phyloP scores from a whole-genome alignment of 2,329 filamentous ascomycete genomes.

The Metarhizium robertsii region DNA sequence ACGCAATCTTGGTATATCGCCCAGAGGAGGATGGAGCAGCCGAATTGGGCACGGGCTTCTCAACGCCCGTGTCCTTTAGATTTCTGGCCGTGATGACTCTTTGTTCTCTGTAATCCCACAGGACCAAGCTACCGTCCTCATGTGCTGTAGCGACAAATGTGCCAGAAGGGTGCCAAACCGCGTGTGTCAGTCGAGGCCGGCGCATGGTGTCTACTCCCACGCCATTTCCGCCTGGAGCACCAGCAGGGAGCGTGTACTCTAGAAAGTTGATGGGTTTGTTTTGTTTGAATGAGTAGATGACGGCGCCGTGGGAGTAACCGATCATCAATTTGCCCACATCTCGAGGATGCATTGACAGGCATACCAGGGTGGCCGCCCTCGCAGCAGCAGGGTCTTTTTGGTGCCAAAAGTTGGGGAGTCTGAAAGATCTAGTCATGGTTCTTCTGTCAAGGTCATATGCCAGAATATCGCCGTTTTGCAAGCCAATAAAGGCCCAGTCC shows the following conservation, averaged over 20 bases:
- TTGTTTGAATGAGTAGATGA: conserved; percentile 91
- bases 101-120: conserved; percentile 91
- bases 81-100: conserved; percentile 77
- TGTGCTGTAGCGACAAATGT: conserved; percentile 82
- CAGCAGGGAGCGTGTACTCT: conserved; percentile 70
- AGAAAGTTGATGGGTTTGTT: conserved; percentile 71
- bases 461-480: conserved; percentile 74
- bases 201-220: conserved; percentile 51
- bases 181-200: conserved; percentile 68
- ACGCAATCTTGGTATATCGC: conserved; percentile 69
- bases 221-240: conserved; percentile 76
- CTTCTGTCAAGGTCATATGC: conserved; percentile 91
- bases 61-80: conserved; percentile 61
- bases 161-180: conserved; percentile 89
- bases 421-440: conserved; percentile 58
- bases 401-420: conserved; percentile 80
- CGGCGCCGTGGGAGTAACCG: conserved; percentile 81
- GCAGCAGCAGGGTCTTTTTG: conserved; percentile 61
- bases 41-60: conserved; percentile 49
- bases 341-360: conserved; percentile 76
- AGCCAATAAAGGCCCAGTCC: conserved; percentile 84
- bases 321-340: conserved; percentile 89
- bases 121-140: conserved; percentile 83
- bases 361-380: conserved; percentile 54
- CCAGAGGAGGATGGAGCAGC: conserved; percentile 54